Evolutionary conservation across 1,284 basidiomycete species (phyloP).

Genomic region (Sanguinoderma infundibulare): DNA sequence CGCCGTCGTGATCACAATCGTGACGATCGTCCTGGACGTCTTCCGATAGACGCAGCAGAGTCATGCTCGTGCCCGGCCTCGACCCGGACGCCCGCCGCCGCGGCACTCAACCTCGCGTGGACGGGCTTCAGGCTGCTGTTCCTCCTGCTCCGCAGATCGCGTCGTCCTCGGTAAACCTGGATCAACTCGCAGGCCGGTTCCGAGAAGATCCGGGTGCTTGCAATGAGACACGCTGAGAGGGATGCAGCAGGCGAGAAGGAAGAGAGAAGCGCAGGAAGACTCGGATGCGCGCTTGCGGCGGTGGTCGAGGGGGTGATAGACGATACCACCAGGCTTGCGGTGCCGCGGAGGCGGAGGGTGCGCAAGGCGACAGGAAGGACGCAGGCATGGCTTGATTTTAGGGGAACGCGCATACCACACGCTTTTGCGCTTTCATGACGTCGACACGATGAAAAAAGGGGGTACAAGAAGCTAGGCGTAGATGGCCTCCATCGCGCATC

Average conservation of each 20-base stretch:
- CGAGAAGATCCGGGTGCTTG: slow-evolving; percentile 25
- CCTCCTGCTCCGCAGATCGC: slow-evolving; percentile 49
- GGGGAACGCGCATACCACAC: no score
- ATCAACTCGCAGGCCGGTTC: slow-evolving; percentile 42
- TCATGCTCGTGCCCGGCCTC: slow-evolving; percentile 45
- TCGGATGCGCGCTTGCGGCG: not conserved
- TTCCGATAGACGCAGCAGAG: slow-evolving; percentile 51
- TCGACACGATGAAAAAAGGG: no score
- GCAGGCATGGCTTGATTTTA: not conserved
- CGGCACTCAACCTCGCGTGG: slow-evolving; percentile 50
- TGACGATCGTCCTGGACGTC: slow-evolving; percentile 50
- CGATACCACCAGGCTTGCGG: not conserved
- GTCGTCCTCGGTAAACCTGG: slow-evolving; percentile 43
- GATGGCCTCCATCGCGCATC: no score
- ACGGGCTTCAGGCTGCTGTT: slow-evolving; percentile 45
- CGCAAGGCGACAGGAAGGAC: not conserved
- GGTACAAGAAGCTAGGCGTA: no score
- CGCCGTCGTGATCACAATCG: slow-evolving; percentile 50
- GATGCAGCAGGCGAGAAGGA: no score
- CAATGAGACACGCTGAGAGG: slow-evolving; percentile 4
- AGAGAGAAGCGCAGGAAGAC: not conserved
- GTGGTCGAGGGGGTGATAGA: not conserved
- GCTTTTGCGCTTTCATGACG: no score
- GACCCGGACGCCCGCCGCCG: slow-evolving; percentile 45
- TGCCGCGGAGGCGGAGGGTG: not conserved